phyloP scores from a whole-genome alignment of 2,329 filamentous ascomycete species.

The Chaetomium sp. region DNA sequence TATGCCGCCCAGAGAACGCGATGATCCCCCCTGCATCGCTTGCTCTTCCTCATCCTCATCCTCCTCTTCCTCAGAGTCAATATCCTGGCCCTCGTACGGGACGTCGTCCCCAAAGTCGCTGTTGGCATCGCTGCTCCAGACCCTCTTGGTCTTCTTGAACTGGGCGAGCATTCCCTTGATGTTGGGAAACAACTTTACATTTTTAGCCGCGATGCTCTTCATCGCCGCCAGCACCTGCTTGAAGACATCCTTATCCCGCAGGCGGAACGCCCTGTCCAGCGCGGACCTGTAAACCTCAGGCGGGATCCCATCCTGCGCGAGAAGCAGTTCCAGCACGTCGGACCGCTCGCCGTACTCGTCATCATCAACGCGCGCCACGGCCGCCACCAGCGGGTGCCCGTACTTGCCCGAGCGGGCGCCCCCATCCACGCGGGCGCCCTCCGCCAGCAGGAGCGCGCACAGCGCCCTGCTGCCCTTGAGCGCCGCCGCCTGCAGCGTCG shows the following conservation, averaged over 20 bases:
- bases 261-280: not conserved
- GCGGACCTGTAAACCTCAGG: not conserved
- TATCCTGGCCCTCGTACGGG: not conserved
- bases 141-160: not conserved
- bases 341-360: not conserved
- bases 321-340: not conserved
- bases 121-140: not conserved
- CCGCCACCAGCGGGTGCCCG: not conserved
- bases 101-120: conserved; percentile 6
- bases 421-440: not conserved
- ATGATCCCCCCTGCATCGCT: not conserved
- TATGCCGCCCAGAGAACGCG: not conserved
- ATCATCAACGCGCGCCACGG: not conserved
- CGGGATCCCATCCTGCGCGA: not conserved
- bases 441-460: not conserved
- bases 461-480: not conserved
- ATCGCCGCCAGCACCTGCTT: not conserved
- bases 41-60: not conserved
- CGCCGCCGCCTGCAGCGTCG: not conserved
- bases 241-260: not conserved
- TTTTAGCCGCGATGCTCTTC: not conserved
- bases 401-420: no score
- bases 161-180: not conserved
- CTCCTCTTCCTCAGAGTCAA: not conserved
- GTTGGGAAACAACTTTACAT: not conserved